phyloP scores from a whole-genome alignment of 1,284 basidiomycete species.

The Anthracocystis walkeri region DNA sequence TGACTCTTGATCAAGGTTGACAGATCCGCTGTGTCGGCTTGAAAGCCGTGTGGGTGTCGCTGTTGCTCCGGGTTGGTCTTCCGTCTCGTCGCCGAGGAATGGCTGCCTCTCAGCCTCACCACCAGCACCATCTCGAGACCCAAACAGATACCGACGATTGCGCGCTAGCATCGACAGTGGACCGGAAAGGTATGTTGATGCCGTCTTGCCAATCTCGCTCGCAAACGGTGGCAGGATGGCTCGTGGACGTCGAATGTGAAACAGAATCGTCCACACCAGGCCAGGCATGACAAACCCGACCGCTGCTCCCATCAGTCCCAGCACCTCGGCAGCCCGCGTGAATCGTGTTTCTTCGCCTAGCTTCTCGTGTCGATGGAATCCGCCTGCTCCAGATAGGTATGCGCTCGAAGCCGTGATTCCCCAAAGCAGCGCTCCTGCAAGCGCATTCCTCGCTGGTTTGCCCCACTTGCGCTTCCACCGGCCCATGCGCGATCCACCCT shows the following conservation, averaged over 20 bases:
- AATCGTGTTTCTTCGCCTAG: slow-evolving; percentile 64
- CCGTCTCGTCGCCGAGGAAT: slow-evolving; percentile 26
- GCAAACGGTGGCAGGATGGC: slow-evolving; percentile 61
- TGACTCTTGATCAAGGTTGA: slow-evolving; percentile 14
- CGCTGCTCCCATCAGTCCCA: slow-evolving; percentile 62
- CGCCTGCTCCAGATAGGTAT: slow-evolving; percentile 63
- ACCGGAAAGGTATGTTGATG: slow-evolving; percentile 45
- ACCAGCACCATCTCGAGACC: slow-evolving; percentile 24
- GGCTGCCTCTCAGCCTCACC: slow-evolving; percentile 36
- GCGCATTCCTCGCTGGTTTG: slow-evolving; percentile 54
- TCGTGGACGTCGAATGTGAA: slow-evolving; percentile 62
- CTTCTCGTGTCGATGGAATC: slow-evolving; percentile 56
- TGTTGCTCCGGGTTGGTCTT: background rate
- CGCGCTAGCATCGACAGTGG: slow-evolving; percentile 53
- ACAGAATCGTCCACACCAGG: slow-evolving; percentile 65
- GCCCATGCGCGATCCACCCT: slow-evolving; percentile 13
- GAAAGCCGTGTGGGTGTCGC: slow-evolving; percentile 4
- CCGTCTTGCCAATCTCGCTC: slow-evolving; percentile 47
- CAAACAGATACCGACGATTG: slow-evolving; percentile 40
- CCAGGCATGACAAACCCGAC: slow-evolving; percentile 66
- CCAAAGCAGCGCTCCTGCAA: slow-evolving; percentile 63
- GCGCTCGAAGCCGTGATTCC: slow-evolving; percentile 54
- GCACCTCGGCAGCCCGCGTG: slow-evolving; percentile 55
- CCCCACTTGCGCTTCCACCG: slow-evolving; percentile 54
- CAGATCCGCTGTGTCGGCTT: slow-evolving; percentile 17